Conservation (phyloP, 2,329 filamentous ascomycete species). For the Alternaria hordeiaustralica region DNA sequence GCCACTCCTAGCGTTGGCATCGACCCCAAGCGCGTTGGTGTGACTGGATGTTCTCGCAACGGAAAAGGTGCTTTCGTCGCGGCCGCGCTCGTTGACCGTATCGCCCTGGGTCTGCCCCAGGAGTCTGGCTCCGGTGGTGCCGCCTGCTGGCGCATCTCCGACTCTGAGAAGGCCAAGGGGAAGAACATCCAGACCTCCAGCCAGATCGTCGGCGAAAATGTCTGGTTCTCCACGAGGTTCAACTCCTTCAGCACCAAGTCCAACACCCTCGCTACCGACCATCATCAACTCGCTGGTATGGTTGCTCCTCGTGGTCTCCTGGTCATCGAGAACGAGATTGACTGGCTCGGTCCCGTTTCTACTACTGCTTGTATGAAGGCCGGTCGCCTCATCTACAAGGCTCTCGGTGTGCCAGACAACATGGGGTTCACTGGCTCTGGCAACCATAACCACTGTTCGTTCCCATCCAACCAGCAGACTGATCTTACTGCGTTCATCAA, state of each 20-base stretch:
- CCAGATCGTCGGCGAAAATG: constrained; percentile 67
- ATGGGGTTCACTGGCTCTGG: constrained; percentile 66
- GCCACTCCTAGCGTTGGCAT: constrained; percentile 55
- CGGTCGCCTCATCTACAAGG: constrained; percentile 61
- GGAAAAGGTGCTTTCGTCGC: constrained; percentile 69
- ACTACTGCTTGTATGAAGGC: constrained; percentile 66
- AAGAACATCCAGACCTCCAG: constrained; percentile 66
- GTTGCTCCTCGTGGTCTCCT: constrained; percentile 63
- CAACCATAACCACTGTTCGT: constrained; percentile 63
- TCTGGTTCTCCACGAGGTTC: constrained; percentile 67
- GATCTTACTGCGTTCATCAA: constrained; percentile 63
- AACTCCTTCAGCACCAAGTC: constrained; percentile 59
- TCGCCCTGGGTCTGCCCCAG: constrained; percentile 67
- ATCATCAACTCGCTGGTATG: constrained; percentile 64
- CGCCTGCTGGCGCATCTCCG: constrained; percentile 63
- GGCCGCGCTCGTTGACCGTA: constrained; percentile 64
- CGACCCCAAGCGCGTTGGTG: constrained; percentile 53
- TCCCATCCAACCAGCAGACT: constrained; percentile 60
- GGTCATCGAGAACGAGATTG: constrained; percentile 64
- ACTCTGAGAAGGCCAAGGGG: constrained; percentile 57
- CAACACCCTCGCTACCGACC: constrained; percentile 60
- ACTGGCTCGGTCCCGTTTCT: constrained; percentile 65
- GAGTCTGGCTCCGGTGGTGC: constrained; percentile 68
- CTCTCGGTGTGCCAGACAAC: constrained; percentile 59
- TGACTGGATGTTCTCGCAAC: constrained; percentile 69